Percentiles rank a stretch among this genome's conserved stretches.
These are phyloP conservation scores for Williopsis jadinii DNA, from an alignment of 1,139 yeast species.

Conservation along the genomic window DNA sequence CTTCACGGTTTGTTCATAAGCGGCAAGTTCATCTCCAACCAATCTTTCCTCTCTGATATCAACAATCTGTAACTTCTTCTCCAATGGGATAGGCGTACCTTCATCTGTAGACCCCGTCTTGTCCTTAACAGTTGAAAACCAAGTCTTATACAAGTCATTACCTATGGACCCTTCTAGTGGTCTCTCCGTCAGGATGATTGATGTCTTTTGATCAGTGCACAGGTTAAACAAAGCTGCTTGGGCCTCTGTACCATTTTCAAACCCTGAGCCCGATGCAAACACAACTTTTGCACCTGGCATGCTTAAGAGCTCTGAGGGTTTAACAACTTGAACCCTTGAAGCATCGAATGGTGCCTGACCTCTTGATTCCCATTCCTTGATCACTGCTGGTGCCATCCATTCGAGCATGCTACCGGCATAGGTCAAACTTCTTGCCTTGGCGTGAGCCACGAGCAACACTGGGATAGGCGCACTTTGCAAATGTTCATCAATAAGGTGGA, in stretches of 20 bases:
- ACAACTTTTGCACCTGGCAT: conserved; percentile 73
- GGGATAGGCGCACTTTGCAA: conserved; percentile 43
- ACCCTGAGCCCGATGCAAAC: conserved; percentile 69
- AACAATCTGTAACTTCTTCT: conserved; percentile 29
- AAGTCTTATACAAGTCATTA: conserved; percentile 42
- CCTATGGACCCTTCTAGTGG: conserved; percentile 35
- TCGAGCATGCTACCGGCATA: conserved; percentile 88
- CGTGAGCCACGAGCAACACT: conserved; percentile 65
- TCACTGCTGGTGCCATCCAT: conserved; percentile 84
- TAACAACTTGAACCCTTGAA: conserved; percentile 50
- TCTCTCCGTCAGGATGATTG: conserved; percentile 70
- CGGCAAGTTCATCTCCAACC: conserved; percentile 41
- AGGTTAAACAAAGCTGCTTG: conserved; percentile 48
- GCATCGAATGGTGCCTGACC: conserved; percentile 67
- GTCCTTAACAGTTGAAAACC: conserved; percentile 36
- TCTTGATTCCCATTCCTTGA: conserved; percentile 74
- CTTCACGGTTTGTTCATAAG: conserved; percentile 40
- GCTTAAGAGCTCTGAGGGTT: conserved; percentile 49
- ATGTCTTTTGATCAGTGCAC: conserved; percentile 58
- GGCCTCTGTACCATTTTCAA: conserved; percentile 59
- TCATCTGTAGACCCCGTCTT: conserved; percentile 39
- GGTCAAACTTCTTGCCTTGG: conserved; percentile 71
- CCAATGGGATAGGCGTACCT: conserved; percentile 52
- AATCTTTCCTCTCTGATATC: conserved; percentile 44
- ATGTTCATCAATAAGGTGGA: conserved; percentile 57